Conservation (phyloP, 164 flowering plant species). For the Akebia trifoliata region DNA sequence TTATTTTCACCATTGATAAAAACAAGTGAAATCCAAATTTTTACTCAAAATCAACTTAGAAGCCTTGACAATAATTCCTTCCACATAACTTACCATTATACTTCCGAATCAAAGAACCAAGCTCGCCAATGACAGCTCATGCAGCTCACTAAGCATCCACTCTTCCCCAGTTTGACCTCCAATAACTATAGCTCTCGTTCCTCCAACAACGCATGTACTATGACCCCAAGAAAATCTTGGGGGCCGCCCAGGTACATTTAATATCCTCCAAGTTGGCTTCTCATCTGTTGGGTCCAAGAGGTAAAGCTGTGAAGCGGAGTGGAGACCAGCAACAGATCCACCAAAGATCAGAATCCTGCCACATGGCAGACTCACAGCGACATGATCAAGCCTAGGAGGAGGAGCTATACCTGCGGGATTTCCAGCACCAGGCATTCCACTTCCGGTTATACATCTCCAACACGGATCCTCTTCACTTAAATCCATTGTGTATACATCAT, state of each 20-base stretch:
- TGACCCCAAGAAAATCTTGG: constrained; percentile 97
- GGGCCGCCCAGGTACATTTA: constrained; percentile 82
- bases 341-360: constrained; percentile 89
- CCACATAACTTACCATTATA: background rate
- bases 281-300: constrained; percentile 87
- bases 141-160: constrained; percentile 86
- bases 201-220: constrained; percentile 89
- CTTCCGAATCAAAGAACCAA: constrained; percentile 20
- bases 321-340: constrained; percentile 93
- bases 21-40: background rate
- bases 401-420: constrained; percentile 87
- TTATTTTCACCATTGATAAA: constrained; percentile 1
- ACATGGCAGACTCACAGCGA: constrained; percentile 87
- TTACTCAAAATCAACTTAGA: background rate
- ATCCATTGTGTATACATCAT: constrained; percentile 91
- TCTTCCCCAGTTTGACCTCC: constrained; percentile 96
- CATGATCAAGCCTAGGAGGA: constrained; percentile 91
- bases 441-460: constrained; percentile 86
- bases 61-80: background rate
- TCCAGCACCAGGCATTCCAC: constrained; percentile 91
- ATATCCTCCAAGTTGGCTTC: constrained; percentile 88
- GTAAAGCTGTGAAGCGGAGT: constrained; percentile 86
- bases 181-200: constrained; percentile 84
- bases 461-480: constrained; percentile 80
- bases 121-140: constrained; percentile 73